Evolutionary conservation across 495 filamentous ascomycete genomes (phyloP), one percentile per base, ranked within the genome.

Genomic region (Podospora tetraspora): DNA sequence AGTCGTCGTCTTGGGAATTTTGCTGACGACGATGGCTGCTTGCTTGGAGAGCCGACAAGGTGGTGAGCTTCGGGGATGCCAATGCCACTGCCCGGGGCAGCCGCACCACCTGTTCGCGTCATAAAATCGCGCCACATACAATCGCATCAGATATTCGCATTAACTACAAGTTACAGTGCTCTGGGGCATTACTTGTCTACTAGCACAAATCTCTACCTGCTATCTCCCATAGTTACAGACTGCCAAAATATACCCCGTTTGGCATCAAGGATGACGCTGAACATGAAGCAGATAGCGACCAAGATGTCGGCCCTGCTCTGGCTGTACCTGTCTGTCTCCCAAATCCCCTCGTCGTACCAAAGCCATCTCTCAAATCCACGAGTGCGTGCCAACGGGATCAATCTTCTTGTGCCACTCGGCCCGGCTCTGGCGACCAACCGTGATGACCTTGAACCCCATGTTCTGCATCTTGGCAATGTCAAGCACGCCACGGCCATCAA

Each of bases 401-500:
- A 52, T 0, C 16, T 27, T 25, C 22, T 12, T 56, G 9, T 23
- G 12, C n/a, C 32, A 29, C 10, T 63, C 62, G 11, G 59, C 59
- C 25, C 63, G 25, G 16, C 70, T 67, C 57, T 73, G 72, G 16
- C 72, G 70, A n/a, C 85, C 85, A 63, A 88, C 81, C 61, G 78
- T 79, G 72, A 85, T 81, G 7, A 87, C 83, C 0, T 73, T 74
- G 72, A 91, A 84, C 0, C 88, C 89, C 30, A 91, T 73, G 57
- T 74, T 79, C 52, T 83, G 80, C 74, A 92, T 79, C 68, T 83
- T 82, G 16, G 69, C 72, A 9, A 79, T 77, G 71, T 92, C 85
- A 16, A 92, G 74, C 25, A 90, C 78, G 29, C 87, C 85, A 30
- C 88, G 82, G 27, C 90, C 90, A 68, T 92, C 90, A 75, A 92